These are phyloP conservation scores for Colletotrichum lupini DNA, from an alignment of 2,329 filamentous ascomycete species.

Conservation along the genomic window DNA sequence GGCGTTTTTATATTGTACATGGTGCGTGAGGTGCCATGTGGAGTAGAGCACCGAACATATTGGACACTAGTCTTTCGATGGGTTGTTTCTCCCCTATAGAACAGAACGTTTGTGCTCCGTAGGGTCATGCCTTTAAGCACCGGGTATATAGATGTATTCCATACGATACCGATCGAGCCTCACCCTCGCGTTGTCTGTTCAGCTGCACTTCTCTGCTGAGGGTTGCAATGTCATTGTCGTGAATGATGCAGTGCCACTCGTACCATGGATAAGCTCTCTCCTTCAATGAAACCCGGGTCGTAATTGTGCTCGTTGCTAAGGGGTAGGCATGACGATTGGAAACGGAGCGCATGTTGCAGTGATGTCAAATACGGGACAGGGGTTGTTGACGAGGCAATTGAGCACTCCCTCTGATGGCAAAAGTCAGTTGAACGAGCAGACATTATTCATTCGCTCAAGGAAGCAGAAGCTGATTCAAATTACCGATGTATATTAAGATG, in stretches of 20 bases:
- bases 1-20: constrained; percentile 10
- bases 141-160: neutral
- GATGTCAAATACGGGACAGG: too few relatives aligned
- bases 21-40: neutral
- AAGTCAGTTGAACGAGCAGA: too few relatives aligned
- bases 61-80: neutral
- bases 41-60: neutral
- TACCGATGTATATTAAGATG: too few relatives aligned
- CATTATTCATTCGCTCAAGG: too few relatives aligned
- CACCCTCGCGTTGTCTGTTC: neutral
- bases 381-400: too few relatives aligned
- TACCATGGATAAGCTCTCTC: too few relatives aligned
- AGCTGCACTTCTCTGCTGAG: neutral
- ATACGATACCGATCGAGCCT: neutral
- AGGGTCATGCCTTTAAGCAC: neutral
- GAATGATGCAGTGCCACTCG: neutral
- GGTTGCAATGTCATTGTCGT: neutral
- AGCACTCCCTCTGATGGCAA: too few relatives aligned
- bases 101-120: neutral
- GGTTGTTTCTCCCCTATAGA: neutral
- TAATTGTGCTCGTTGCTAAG: too few relatives aligned
- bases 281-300: too few relatives aligned
- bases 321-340: neutral
- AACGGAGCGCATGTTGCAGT: neutral
- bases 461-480: too few relatives aligned